Evolutionary conservation across 1,284 basidiomycete species (phyloP), one percentile per base, ranked within the genome.

Genomic region (Irpex lacteus): DNA sequence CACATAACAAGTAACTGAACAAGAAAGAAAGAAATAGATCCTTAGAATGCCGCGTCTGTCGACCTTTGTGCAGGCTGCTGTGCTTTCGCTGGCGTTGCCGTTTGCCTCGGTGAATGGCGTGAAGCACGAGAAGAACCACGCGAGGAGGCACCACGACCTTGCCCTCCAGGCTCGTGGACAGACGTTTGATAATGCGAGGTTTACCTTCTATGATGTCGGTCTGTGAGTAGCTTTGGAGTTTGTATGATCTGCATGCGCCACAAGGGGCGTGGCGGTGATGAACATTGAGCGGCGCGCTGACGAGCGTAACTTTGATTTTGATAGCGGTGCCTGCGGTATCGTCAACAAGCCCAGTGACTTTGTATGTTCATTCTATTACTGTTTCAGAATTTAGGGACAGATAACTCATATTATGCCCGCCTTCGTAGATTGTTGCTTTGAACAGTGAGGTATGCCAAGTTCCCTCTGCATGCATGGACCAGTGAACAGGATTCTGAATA

Each of bases 271-370:
- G 36, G 13, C 21, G 53, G 47, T 19, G 38, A 52, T 38, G 26
- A 36, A 52, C 63, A 18, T 18, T 34, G 37, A 49, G 60, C 34
- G 60, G 34, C 63, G 56, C 53, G 38, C 57, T 40, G 44, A 50
- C 40, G 40, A 44, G 40, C 40, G 11, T 11, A 44, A 11, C 40
- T 44, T 44, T 44, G 50, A n/a, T 52, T 21, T 52, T 58, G 3
- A 21, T 54, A 86, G 85, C 54, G 85, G 83, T 66, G 83, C 85
- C 55, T 90, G 88, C 67, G 88, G 88, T 9, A 60, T 75, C 3
- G 61, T 11, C n/a, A 88, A 82, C 69, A 60, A 56, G 0, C 67
- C 78, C 32, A 71, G 64, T 60, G 86, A 86, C 66, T 89, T 78
- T 65, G 87, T 90, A 70, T 70, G 85, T 80, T 34, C 56, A 55